phyloP scores from a whole-genome alignment of 192 early-diverging fungal genomes.

The Funneliformis mosseae region DNA sequence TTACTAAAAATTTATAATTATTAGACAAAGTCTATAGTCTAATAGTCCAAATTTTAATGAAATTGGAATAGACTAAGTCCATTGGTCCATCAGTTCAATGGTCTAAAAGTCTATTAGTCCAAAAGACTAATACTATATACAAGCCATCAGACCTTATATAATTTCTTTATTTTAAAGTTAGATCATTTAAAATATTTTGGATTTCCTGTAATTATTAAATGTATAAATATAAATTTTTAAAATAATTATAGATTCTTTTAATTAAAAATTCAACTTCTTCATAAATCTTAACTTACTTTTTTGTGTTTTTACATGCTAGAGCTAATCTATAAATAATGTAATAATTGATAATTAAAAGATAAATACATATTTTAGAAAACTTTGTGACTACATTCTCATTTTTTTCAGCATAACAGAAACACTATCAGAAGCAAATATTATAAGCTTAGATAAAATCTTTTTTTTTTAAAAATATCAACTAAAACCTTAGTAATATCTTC shows the following conservation, averaged over 20 bases:
- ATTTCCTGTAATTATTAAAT: background rate
- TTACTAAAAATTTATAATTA: too few species aligned
- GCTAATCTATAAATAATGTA: background rate
- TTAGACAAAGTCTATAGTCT: too few species aligned
- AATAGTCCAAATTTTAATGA: too few species aligned
- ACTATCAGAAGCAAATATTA: background rate
- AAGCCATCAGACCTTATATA: too few species aligned
- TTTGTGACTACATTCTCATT: background rate
- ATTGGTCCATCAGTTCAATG: too few species aligned
- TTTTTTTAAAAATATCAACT: background rate
- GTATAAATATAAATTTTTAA: background rate
- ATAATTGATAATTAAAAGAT: background rate
- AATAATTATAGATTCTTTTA: background rate
- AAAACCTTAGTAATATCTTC: background rate
- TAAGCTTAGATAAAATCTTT: background rate
- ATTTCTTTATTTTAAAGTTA: background rate
- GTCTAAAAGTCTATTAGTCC: too few species aligned
- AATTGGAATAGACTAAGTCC: too few species aligned
- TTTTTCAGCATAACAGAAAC: background rate
- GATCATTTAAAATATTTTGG: background rate
- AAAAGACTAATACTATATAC: too few species aligned
- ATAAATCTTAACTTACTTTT: constrained; percentile 1
- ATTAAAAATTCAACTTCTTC: background rate
- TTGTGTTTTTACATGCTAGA: background rate
- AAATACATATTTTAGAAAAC: background rate